Evolutionary conservation across 257 asterid genomes (phyloP).

Genomic region (Jasminum sambac): DNA sequence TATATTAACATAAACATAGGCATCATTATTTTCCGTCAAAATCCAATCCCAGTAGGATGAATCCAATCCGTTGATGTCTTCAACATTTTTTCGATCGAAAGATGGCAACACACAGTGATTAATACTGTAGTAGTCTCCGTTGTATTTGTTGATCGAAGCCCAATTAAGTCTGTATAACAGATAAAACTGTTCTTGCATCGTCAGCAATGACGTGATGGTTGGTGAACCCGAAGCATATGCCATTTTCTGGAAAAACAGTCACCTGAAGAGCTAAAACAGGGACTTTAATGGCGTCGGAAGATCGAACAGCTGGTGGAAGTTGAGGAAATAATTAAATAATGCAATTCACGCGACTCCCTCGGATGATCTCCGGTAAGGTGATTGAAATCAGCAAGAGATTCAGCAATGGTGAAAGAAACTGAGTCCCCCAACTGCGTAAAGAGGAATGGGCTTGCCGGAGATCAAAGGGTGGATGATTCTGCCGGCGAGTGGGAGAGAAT

Average conservation of each 20-base stretch:
- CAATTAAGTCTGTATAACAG: too few species aligned
- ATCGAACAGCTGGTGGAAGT: neutral
- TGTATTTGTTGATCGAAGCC: too few species aligned
- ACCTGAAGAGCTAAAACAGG: slow-evolving; percentile 27
- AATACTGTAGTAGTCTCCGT: too few species aligned
- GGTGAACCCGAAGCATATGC: slow-evolving; percentile 22
- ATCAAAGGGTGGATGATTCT: slow-evolving; percentile 4
- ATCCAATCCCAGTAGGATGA: too few species aligned
- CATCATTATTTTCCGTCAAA: too few species aligned
- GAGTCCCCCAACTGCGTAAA: neutral
- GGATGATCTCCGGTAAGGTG: slow-evolving; percentile 16
- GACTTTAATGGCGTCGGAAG: neutral
- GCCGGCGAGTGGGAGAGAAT: slow-evolving; percentile 25
- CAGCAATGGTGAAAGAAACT: neutral
- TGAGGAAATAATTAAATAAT: slow-evolving; percentile 12
- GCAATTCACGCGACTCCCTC: slow-evolving; percentile 9
- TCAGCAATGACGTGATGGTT: slow-evolving; percentile 18
- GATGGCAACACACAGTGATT: too few species aligned
- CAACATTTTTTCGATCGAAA: too few species aligned
- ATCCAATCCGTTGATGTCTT: too few species aligned
- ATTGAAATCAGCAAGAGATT: slow-evolving; percentile 13
- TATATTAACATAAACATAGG: too few species aligned
- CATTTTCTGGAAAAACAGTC: slow-evolving; percentile 24
- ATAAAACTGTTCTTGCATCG: too few species aligned
- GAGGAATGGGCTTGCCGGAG: slow-evolving; percentile 16